Evolutionary conservation across 2,329 filamentous ascomycete genomes (phyloP).

Genomic region (Paraphoma sp.): DNA sequence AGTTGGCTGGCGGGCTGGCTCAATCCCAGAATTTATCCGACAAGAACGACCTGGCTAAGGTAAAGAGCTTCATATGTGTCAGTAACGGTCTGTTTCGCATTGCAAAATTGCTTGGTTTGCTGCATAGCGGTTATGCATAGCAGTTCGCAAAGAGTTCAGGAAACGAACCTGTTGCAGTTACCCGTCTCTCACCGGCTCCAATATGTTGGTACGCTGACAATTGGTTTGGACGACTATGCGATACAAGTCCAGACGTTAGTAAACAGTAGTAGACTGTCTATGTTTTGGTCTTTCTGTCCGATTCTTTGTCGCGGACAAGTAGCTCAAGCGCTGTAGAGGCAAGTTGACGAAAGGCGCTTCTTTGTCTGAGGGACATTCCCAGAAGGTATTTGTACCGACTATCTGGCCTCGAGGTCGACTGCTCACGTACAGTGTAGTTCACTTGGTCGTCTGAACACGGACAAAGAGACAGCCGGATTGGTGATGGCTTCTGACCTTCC

Average conservation of each 20-base stretch:
- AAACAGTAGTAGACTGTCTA: conserved; percentile 40
- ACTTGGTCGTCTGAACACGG: conserved; percentile 46
- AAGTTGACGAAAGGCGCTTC: conserved; percentile 42
- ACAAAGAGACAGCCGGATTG: conserved; percentile 50
- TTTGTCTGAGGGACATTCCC: conserved; percentile 44
- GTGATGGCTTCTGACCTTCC: conserved; percentile 42
- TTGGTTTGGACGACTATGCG: conserved; percentile 28
- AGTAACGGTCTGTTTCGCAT: conserved; percentile 25
- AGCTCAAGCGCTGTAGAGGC: conserved; percentile 39
- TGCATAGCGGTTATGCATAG: conserved; percentile 40
- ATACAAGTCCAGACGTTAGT: conserved; percentile 23
- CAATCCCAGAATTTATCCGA: conserved; percentile 26
- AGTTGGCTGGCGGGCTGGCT: not conserved
- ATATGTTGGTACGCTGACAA: conserved; percentile 33
- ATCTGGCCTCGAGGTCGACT: conserved; percentile 39
- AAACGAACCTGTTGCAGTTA: conserved; percentile 46
- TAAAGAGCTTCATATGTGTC: conserved; percentile 32
- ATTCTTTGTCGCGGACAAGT: conserved; percentile 42
- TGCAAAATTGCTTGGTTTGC: conserved; percentile 39
- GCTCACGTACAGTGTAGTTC: conserved; percentile 43
- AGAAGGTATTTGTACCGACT: conserved; percentile 50
- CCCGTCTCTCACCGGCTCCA: conserved; percentile 37
- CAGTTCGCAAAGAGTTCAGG: conserved; percentile 33
- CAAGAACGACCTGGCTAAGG: conserved; percentile 14
- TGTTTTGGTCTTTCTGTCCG: conserved; percentile 40